A percentile compares a stretch with the other conserved stretches of the same genome.
phyloP scores from a whole-genome alignment of 306 rosid genomes.

The Citrullus mucosospermus region DNA sequence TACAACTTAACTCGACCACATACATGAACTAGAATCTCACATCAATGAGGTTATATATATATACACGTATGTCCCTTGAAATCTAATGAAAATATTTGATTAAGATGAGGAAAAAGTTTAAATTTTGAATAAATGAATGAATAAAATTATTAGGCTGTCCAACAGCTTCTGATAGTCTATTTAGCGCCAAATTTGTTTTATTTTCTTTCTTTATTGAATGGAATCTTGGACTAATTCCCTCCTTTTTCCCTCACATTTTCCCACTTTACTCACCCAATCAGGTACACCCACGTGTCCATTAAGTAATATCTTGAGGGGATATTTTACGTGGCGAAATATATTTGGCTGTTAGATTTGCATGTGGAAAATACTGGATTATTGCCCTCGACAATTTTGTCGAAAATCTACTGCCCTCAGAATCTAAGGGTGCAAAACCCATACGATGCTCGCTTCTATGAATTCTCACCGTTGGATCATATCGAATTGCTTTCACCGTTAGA shows the following conservation, averaged over 20 bases:
- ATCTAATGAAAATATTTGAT: background rate
- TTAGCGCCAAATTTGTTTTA: conserved; percentile 9
- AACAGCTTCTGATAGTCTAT: conserved; percentile 2
- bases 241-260: background rate
- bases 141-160: background rate
- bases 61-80: background rate
- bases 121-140: background rate
- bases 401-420: conserved; percentile 15
- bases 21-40: background rate
- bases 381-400: conserved; percentile 6
- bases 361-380: background rate
- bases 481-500: conserved; percentile 26
- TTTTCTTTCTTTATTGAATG: background rate
- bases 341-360: background rate
- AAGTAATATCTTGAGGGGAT: background rate
- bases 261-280: background rate
- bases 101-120: background rate
- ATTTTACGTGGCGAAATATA: background rate
- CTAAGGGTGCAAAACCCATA: conserved; percentile 29
- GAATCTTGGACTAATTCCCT: conserved; percentile 8
- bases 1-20: background rate
- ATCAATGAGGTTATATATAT: background rate
- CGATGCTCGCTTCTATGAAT: conserved; percentile 33
- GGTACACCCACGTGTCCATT: background rate
- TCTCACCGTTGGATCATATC: conserved; percentile 18